Base-by-base conservation (phyloP, 768 basidiomycete species). In the Boletellus ananiceps region DNA sequence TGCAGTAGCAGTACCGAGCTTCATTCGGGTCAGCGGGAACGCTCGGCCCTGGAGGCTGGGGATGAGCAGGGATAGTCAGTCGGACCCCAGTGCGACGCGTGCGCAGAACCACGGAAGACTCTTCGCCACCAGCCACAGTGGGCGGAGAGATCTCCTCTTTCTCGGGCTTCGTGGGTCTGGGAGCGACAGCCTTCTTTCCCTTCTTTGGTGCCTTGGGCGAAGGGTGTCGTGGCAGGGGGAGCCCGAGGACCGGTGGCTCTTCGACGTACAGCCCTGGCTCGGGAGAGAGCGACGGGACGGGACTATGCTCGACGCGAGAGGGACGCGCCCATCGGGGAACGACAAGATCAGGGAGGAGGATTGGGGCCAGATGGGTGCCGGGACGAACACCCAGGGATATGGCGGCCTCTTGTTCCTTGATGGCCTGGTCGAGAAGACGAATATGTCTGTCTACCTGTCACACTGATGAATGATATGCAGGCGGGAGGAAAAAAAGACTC, bases 1-100 rank as follows among this genome's bases (percentile, higher is more conserved):
- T 75, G 67, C 93, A 95, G 62, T 83, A 85, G 66, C 93, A 95
- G 66, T 89, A 96, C 31, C 79, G 70, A 43, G 60, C 70, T 63
- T 89, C 83, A 51, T 72, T 72, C 31, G 75, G 71, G 56, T 79
- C 73, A 16, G 46, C 60, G 12, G 55, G 61, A 19, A 59, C 57
- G 37, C 31, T 49, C 31, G 66, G 66, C 16, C 37, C 56, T 1
- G 33, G 19, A 3, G 43, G 51, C 16, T 38, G 49, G 23, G 57
- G 54, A 16, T 65, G 58, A 6, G 68, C 66, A 14, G 74, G 70
- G n/a, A 74, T 58, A 15, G 67, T 71, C 18, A 71, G 59, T 41
- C 61, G 72, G 50, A 71, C 57, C 25, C 59, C 47, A n/a, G 47
- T 23, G 11, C 68, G 57, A 9, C 56, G 65, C 21, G 54, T 58